Evolutionary conservation across 2,329 filamentous ascomycete species (phyloP).

Genomic region (Fragosphaeria purpurea): DNA sequence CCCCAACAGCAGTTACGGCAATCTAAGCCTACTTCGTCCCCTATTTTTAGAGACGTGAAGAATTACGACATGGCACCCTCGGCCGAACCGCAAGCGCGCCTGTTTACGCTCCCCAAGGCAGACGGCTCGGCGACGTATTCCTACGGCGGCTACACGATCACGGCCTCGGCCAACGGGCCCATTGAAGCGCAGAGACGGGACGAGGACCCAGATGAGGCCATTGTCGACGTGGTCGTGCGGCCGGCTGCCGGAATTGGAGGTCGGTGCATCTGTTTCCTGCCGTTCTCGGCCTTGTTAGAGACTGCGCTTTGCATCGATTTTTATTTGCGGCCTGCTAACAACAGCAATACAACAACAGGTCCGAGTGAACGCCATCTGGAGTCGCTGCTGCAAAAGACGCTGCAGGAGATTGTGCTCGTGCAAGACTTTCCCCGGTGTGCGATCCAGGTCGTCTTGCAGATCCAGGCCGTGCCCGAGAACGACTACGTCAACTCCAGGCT

Average conservation of each 20-base stretch:
- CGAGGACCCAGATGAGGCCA: conserved; percentile 83
- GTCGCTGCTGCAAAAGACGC: conserved; percentile 58
- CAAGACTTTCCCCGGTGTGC: conserved; percentile 66
- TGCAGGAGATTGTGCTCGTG: conserved; percentile 65
- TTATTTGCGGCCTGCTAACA: no score
- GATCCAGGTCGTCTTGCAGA: conserved; percentile 74
- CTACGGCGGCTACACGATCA: conserved; percentile 65
- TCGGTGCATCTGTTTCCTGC: conserved; percentile 25
- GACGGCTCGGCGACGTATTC: conserved; percentile 76
- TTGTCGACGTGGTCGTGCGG: conserved; percentile 81
- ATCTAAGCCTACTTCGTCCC: background rate
- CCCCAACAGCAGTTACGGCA: background rate
- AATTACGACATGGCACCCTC: conserved; percentile 27
- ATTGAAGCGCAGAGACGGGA: conserved; percentile 83
- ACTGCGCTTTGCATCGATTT: no score
- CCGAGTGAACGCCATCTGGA: conserved; percentile 77
- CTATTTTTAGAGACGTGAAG: background rate
- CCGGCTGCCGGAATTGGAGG: conserved; percentile 78
- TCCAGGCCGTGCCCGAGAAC: conserved; percentile 59
- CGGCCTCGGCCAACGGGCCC: conserved; percentile 84
- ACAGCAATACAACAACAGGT: conserved; percentile 30
- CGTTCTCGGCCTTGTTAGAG: background rate
- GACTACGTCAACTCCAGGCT: conserved; percentile 52
- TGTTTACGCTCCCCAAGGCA: conserved; percentile 55
- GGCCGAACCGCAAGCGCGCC: conserved; percentile 38